Base-by-base conservation (phyloP, 2,329 filamentous ascomycete species). In the Dactylellina drechsleri region DNA sequence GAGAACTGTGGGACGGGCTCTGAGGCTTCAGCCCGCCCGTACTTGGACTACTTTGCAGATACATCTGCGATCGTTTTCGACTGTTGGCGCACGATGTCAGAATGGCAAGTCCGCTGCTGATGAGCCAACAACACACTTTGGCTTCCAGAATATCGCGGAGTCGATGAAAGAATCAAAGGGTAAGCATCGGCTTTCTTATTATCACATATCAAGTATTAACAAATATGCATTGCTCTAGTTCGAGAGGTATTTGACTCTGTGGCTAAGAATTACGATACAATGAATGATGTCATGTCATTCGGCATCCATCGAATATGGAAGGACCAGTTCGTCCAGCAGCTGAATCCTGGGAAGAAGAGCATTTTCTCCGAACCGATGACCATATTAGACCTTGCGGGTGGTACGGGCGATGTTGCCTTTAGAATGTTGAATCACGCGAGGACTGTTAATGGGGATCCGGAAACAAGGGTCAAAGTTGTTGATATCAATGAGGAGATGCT, bases 211-310 rank as follows among this genome's bases (percentile, higher is more conserved):
- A 45, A 7, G 31, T 47, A 43, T 36, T 52, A 49, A 43, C 54
- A 31, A 57, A 2, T 20, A 36, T 70, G 52, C 61, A 23, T 36
- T 7, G 10, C 28, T 65, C 26, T 64, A 86, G 93, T 97, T 47
- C 91, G 91, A 74, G 89, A 88, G 49, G 95, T 99, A 71, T 99
- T 99, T 84, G 94, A 92, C 82, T 97, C 91, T 78, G 95, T 99
- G 47, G 95, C 95, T 78, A 89, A 92, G 77, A 92, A 91, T 16
- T 99, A 99, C 84, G 95, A 99, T 83, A 91, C 90, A 77, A 99
- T 99, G 95, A 99, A 99, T 84, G 95, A 99, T 82, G 87, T 98
- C 78, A 99, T 99, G 95, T 98, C 95, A 6, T 88, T 99, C 56
- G 95, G 95, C 66, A 93, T 97, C 83, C 95, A 99, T 83, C 91